Evolutionary conservation across 225 moss, liverwort and hornwort species (phyloP).

Genomic region (Climacium dendroides): DNA sequence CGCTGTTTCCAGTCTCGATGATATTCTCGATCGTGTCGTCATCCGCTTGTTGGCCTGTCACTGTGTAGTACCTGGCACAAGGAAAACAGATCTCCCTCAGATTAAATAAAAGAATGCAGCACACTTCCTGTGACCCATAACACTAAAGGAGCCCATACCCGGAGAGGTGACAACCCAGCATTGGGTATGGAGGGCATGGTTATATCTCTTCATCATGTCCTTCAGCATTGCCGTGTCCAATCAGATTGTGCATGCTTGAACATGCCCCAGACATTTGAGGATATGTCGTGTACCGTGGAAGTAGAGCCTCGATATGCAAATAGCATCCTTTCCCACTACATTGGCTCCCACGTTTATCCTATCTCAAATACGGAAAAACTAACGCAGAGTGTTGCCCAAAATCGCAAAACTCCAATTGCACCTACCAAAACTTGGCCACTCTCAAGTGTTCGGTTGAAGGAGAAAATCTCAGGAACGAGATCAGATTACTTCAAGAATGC

Average conservation of each 20-base stretch:
- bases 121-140: neutral
- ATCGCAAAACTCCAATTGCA: no score
- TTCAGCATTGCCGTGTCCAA: no score
- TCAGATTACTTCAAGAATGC: neutral
- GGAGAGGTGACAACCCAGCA: no score
- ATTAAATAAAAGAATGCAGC: neutral
- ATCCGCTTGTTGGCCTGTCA: slow-evolving; percentile 40
- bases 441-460: no score
- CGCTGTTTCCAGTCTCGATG: slow-evolving; percentile 45
- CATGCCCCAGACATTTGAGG: neutral
- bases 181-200: no score
- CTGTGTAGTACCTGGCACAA: slow-evolving; percentile 27
- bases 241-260: neutral
- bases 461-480: neutral
- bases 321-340: neutral
- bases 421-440: neutral
- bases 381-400: no score
- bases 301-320: neutral
- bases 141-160: no score
- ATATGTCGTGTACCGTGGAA: neutral
- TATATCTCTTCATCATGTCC: no score
- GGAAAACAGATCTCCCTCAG: neutral
- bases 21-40: slow-evolving; percentile 38
- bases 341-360: no score
- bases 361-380: neutral